phyloP scores from a whole-genome alignment of 225 moss, liverwort and hornwort species.

The Straminergon stramineum region DNA sequence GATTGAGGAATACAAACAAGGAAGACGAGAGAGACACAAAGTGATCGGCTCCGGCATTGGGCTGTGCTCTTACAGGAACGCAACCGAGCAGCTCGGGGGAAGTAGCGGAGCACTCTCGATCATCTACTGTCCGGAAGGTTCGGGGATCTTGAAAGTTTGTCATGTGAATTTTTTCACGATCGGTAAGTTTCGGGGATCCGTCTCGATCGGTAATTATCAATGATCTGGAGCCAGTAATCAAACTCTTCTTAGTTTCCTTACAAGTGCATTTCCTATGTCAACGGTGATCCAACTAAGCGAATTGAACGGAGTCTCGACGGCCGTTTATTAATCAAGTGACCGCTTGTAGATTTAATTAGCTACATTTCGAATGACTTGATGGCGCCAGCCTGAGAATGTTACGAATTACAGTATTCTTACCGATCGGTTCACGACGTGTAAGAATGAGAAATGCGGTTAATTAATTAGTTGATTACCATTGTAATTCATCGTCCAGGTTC shows the following conservation, averaged over 20 bases:
- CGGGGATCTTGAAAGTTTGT: neutral
- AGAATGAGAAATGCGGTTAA: too few species aligned
- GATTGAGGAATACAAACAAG: too few species aligned
- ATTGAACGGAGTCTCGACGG: neutral
- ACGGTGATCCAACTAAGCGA: neutral
- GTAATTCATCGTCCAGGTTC: too few species aligned
- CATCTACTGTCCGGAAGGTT: neutral
- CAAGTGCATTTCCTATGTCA: too few species aligned
- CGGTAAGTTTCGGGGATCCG: neutral
- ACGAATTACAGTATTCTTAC: too few species aligned
- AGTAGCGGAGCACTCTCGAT: neutral
- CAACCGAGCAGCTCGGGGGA: neutral
- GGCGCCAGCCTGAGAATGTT: too few species aligned
- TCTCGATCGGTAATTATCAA: neutral
- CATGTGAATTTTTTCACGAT: neutral
- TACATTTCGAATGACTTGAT: too few species aligned
- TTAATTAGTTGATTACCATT: too few species aligned
- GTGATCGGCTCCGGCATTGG: neutral
- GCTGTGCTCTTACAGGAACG: neutral
- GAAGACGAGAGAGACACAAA: neutral
- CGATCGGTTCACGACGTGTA: too few species aligned
- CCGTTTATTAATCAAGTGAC: too few species aligned
- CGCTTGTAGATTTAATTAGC: too few species aligned
- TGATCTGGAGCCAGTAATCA: neutral
- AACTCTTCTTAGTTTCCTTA: too few species aligned